Percentiles rank a stretch among this genome's conserved stretches.
phyloP scores from a whole-genome alignment of 75 land plant genomes.

The Pinus albicaulis region DNA sequence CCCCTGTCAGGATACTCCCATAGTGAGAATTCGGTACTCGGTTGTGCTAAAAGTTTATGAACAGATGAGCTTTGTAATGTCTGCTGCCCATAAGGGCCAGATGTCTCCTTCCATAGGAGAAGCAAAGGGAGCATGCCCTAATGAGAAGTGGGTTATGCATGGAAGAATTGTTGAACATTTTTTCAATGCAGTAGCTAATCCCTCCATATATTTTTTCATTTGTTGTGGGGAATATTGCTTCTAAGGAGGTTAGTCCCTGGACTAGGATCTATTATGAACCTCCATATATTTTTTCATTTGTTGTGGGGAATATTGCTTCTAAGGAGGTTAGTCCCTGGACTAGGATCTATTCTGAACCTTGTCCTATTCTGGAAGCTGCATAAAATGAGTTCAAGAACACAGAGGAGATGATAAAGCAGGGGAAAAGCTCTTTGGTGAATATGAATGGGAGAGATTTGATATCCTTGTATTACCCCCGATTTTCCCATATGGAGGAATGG shows the following conservation, averaged over 20 bases:
- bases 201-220: constrained; percentile 90
- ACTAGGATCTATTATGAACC: constrained; percentile 80
- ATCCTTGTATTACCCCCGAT: constrained; percentile 82
- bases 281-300: too few relatives aligned
- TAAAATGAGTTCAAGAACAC: constrained; percentile 70
- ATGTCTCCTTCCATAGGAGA: constrained; percentile 25
- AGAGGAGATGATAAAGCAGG: constrained; percentile 71
- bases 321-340: too few relatives aligned
- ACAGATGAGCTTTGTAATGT: constrained; percentile 68
- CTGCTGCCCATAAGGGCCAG: constrained; percentile 54
- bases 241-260: constrained; percentile 65
- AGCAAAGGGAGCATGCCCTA: constrained; percentile 9
- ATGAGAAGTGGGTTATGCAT: constrained; percentile 33
- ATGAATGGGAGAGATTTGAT: constrained; percentile 92
- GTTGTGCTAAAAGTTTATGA: constrained; percentile 62
- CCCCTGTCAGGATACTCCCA: constrained; percentile 97
- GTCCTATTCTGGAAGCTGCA: constrained; percentile 50
- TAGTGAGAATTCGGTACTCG: constrained; percentile 56
- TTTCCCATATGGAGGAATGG: constrained; percentile 97
- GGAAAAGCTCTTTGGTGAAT: constrained; percentile 76
- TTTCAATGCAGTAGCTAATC: constrained; percentile 70
- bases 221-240: constrained; percentile 71
- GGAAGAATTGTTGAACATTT: constrained; percentile 76
- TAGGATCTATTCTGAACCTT: constrained; percentile 66
- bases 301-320: too few relatives aligned